Base-by-base conservation (phyloP, 2,329 filamentous ascomycete species). In the Sporothrix pseudoabietina region DNA sequence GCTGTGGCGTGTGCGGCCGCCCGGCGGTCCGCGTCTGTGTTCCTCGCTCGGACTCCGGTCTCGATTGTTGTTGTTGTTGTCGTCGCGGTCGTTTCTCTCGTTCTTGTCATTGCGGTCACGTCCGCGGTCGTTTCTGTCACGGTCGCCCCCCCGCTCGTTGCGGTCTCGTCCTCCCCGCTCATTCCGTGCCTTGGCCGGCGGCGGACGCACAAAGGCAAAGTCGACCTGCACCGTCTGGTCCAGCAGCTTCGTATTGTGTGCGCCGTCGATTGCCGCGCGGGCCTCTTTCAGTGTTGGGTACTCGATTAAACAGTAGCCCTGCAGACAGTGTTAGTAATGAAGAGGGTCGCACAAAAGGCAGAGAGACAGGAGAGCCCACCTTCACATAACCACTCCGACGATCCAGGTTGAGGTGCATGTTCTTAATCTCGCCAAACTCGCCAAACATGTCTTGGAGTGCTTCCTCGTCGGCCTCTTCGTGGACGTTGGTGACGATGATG, bases 251-350 rank as follows among this genome's bases (percentile, higher is more conserved):
- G 90, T 89, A 75, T 89, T 85, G 81, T 96, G 88, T n/a, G 91
- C 91, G 78, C 90, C 91, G 80, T 94, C 90, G 78, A 96, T 93
- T 61, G 93, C 93, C n/a, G 91, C 91, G 76, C 91, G 89, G 16
- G 93, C 93, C 81, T 96, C 93, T 76, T 90, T 87, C 55, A 94
- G 85, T 0, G 92, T 95, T 1, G 92, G 86, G 82, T 94, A 96
- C 81, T 96, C 93, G 81, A 96, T 94, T 77, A 96, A 83, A 41
- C 91, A 92, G 82, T 96, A 96, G 76, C 93, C 93, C 92, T 95
- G 76, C 16, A 0, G 4, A 19, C 6, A 4, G 49, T 9, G 22
- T 59, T 35, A 61, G 66, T 8, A 14, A 35, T 57, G 10, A 70
- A 26, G 26, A 26, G 26, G 26, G 26, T 26, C 26, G 26, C 26